Evolutionary conservation across 1,139 yeast genomes (phyloP).

Genomic region (Saccharomyces hybrid): DNA sequence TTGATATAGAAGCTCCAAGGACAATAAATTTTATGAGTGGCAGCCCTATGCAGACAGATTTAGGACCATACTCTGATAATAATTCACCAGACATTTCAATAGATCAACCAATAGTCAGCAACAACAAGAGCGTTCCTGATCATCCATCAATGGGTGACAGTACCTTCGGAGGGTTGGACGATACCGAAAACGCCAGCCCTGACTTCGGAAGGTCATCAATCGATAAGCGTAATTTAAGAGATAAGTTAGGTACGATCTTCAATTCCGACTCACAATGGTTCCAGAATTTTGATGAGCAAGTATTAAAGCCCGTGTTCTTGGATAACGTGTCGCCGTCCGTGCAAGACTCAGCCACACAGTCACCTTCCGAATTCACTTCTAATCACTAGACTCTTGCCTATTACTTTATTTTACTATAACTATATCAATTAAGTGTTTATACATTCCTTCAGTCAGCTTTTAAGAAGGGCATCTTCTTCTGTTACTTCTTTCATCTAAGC

Average conservation of each 20-base stretch:
- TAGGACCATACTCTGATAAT: conserved; percentile 24
- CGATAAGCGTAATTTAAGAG: conserved; percentile 17
- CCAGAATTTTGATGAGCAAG: conserved; percentile 85
- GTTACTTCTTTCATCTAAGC: too few relatives aligned
- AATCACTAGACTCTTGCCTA: neutral
- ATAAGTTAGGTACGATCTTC: conserved; percentile 34
- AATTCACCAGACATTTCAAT: conserved; percentile 12
- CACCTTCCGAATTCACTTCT: neutral
- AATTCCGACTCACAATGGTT: conserved; percentile 85
- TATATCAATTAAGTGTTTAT: neutral
- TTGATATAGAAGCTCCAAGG: conserved; percentile 78
- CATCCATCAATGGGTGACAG: neutral
- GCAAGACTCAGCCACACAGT: neutral
- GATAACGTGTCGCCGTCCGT: conserved; percentile 37
- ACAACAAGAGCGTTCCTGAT: neutral
- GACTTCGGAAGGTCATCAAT: conserved; percentile 11
- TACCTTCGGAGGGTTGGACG: neutral
- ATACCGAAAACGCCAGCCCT: neutral
- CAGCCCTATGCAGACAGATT: conserved; percentile 7
- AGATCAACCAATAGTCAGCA: conserved; percentile 4
- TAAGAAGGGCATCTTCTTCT: too few relatives aligned
- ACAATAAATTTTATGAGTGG: conserved; percentile 12
- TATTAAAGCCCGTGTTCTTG: conserved; percentile 87
- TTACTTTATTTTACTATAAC: neutral
- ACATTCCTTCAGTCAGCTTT: neutral